phyloP scores from a whole-genome alignment of 768 basidiomycete species.

The Hericium coralloides region DNA sequence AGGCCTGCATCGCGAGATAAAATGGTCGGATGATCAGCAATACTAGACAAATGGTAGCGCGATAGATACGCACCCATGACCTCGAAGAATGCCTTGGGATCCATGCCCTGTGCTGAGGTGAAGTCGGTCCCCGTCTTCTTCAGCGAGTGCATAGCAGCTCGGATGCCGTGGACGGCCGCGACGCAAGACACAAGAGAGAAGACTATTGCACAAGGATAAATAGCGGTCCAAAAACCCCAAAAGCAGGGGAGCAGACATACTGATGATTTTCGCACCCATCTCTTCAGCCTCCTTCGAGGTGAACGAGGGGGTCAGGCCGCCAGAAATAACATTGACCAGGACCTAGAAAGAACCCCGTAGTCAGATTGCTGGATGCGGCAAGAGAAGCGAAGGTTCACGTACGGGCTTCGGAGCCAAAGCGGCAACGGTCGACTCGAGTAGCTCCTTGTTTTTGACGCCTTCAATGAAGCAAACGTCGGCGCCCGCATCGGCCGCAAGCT shows the following conservation, averaged over 20 bases:
- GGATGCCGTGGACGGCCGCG: constrained; percentile 68
- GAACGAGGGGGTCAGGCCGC: constrained; percentile 69
- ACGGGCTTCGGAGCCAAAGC: constrained; percentile 68
- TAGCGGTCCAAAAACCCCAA: not conserved
- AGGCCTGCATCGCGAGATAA: not conserved
- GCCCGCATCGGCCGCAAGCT: constrained; percentile 63
- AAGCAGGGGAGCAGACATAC: constrained; percentile 30
- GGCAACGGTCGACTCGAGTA: constrained; percentile 53
- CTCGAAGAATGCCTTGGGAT: constrained; percentile 70
- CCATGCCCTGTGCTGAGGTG: constrained; percentile 50
- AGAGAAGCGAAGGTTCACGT: constrained; percentile 8
- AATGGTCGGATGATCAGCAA: not conserved
- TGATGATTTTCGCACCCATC: constrained; percentile 70
- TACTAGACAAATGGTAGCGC: not conserved
- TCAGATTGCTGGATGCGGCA: not conserved
- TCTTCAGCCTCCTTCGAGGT: constrained; percentile 59
- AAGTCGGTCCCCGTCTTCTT: constrained; percentile 78
- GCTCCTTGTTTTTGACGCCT: constrained; percentile 61
- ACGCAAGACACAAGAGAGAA: constrained; percentile 73
- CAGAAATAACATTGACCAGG: constrained; percentile 74
- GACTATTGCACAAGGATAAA: constrained; percentile 28
- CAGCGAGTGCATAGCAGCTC: constrained; percentile 65
- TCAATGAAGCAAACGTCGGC: constrained; percentile 81
- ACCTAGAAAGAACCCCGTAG: constrained; percentile 26
- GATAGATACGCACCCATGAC: constrained; percentile 47